Evolutionary conservation across 441 rosid species (phyloP).

Genomic region (Adansonia madagascariensis): DNA sequence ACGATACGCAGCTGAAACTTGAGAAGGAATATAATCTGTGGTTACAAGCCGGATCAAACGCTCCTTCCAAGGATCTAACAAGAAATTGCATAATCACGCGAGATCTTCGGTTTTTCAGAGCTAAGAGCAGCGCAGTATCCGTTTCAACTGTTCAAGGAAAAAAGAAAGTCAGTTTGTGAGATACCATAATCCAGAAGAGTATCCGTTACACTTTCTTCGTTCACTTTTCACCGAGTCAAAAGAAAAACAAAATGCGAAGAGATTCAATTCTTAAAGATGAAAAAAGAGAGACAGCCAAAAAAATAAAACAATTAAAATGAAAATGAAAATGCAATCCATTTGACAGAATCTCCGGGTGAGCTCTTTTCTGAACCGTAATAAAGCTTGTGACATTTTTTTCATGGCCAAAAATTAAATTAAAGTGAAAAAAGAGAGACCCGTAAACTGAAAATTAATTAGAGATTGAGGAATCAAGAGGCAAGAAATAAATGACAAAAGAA

Average conservation of each 20-base stretch:
- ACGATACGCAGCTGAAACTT: background rate
- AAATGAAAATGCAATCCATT: background rate
- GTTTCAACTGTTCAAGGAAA: slow-evolving; percentile 21
- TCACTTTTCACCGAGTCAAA: slow-evolving; percentile 33
- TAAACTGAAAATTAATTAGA: background rate
- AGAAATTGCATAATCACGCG: slow-evolving; percentile 18
- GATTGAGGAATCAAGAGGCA: background rate
- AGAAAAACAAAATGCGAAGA: background rate
- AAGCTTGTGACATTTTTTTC: too few species aligned
- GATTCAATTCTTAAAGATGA: slow-evolving; percentile 23
- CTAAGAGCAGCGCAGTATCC: slow-evolving; percentile 18
- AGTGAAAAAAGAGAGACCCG: background rate
- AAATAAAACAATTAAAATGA: background rate
- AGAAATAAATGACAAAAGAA: slow-evolving; percentile 11
- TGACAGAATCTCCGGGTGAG: background rate
- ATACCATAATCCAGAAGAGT: slow-evolving; percentile 31
- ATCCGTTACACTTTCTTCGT: slow-evolving; percentile 38
- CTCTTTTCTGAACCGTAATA: background rate
- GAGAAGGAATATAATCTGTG: background rate
- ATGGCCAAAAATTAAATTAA: background rate
- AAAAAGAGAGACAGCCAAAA: background rate
- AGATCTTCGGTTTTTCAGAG: slow-evolving; percentile 23
- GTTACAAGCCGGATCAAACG: slow-evolving; percentile 29
- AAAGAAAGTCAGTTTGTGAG: slow-evolving; percentile 7
- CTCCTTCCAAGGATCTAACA: slow-evolving; percentile 35